Percentiles rank a stretch among this genome's conserved stretches.
These are phyloP conservation scores for Fagus sylvatica DNA, from an alignment of 306 rosid genomes.

Conservation along the genomic window DNA sequence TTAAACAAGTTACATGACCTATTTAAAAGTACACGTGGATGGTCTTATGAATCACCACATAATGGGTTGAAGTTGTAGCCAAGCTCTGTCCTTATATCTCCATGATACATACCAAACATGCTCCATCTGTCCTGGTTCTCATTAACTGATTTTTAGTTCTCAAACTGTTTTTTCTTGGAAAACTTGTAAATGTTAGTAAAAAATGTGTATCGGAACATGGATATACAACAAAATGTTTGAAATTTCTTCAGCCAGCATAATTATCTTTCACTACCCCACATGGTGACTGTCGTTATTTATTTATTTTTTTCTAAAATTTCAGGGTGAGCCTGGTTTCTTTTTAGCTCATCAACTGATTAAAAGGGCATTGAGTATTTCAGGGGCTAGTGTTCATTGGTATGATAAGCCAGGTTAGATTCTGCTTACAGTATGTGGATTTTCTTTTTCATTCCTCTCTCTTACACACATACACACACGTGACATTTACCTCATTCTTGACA, in stretches of 20 bases:
- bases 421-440: constrained; percentile 40
- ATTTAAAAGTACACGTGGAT: too few relatives aligned
- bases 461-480: not conserved
- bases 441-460: constrained; percentile 5
- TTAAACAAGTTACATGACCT: too few relatives aligned
- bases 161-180: not conserved
- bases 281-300: not conserved
- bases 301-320: constrained; percentile 21
- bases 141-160: too few relatives aligned
- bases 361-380: constrained; percentile 61
- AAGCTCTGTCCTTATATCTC: not conserved
- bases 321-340: constrained; percentile 78
- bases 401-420: constrained; percentile 97
- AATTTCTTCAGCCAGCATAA: not conserved
- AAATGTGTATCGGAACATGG: not conserved
- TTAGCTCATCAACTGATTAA: too few relatives aligned
- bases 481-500: constrained; percentile 3
- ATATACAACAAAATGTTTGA: not conserved
- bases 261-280: not conserved
- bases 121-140: not conserved
- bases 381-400: constrained; percentile 94
- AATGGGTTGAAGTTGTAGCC: too few relatives aligned
- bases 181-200: not conserved
- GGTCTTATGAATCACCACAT: too few relatives aligned
- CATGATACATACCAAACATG: not conserved